Evolutionary conservation across 2,329 filamentous ascomycete genomes (phyloP), one percentile per base, ranked within the genome.

Genomic region (Xylariales sp.): DNA sequence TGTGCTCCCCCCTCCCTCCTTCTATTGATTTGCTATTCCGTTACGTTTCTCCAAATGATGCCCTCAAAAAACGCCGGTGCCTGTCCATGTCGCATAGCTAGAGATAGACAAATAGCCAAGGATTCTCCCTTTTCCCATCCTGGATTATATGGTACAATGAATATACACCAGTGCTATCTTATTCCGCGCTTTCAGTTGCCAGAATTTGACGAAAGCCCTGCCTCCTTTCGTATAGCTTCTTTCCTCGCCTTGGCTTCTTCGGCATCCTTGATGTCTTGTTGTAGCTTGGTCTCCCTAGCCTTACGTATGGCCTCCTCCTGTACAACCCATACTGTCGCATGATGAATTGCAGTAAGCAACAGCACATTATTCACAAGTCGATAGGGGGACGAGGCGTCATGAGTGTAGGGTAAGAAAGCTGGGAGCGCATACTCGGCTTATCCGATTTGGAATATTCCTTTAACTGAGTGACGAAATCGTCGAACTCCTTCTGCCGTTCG

Each of bases 391-490:
- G n/a, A n/a, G n/a, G n/a, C n/a, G n/a, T n/a, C n/a, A n/a, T n/a
- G n/a, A n/a, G n/a, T n/a, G n/a, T n/a, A n/a, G n/a, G n/a, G n/a
- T 13, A 5, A 31, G 29, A 13, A 18, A 29, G 11, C 15, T 10
- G 15, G 20, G 17, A 29, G 34, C 16, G 68, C 83, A 44, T 72
- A 95, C 89, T 95, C 29, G 87, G 87, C 67, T 91, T 95, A 57
- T 95, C 84, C 12, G 85, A 93, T 67, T 90, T 94, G 18, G 88
- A 86, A 60, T 90, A 88, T 52, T 91, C 79, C 72, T 95, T 96
- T 57, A 98, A 64, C 52, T 83, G 81, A 33, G 57, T 75, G 19
- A 96, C 85, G 55, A 95, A 97, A 40, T 89, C 77, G 56, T 96
- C 86, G 52, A 95, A 95, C 42, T 96, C 89, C 62, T 90, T 76